Evolutionary conservation across 352 stramenopile species (phyloP), one percentile per base, ranked within the genome.

Genomic region (Pythium vanterpoolii): DNA sequence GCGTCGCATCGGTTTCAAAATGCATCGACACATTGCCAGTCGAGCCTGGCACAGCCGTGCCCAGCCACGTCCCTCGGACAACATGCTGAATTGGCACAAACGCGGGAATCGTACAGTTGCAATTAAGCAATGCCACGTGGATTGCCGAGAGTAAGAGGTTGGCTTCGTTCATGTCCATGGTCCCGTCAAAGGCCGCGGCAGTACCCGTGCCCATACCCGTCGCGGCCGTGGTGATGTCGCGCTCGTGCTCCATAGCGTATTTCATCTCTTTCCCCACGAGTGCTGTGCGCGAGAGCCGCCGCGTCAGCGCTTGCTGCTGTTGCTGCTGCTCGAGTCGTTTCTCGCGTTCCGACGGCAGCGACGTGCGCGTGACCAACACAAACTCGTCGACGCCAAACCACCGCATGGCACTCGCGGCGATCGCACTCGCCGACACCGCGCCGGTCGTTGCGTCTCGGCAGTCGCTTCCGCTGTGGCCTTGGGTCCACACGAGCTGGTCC

Each of bases 381-480:
- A 89, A 91, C 47, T 85, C 76, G 62, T 89, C 75, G 27, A 89
- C 72, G 23, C 81, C 81, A 60, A 93, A 88, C 79, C 76, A 93
- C 44, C 74, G 77, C 5, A 79, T 69, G 21, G 78, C 75, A 13
- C 78, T 73, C 33, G 71, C 56, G 16, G 80, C 72, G 24, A 74
- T 61, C 26, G 34, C 56, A n/a, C 60, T 69, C 2, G 60, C 53
- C 19, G 51, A 74, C 28, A 79, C 9, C 34, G 44, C 56, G 2
- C 45, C 11, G 2, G 23, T 34, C 5, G 58, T 50, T 5, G 53
- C 38, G 1, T 43, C 39, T 13, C 62, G 33, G n/a, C n/a, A n/a
- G n/a, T 28, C 27, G 30, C 19, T 48, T 16, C 31, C 24, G 5
- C 6, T 31, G 0, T 14, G 18, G 1, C 44, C 27, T 56, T 36